A percentile compares a stretch with the other conserved stretches of the same genome.
Conservation (phyloP, 2,329 filamentous ascomycete species). For the Sporothrix phasma region DNA sequence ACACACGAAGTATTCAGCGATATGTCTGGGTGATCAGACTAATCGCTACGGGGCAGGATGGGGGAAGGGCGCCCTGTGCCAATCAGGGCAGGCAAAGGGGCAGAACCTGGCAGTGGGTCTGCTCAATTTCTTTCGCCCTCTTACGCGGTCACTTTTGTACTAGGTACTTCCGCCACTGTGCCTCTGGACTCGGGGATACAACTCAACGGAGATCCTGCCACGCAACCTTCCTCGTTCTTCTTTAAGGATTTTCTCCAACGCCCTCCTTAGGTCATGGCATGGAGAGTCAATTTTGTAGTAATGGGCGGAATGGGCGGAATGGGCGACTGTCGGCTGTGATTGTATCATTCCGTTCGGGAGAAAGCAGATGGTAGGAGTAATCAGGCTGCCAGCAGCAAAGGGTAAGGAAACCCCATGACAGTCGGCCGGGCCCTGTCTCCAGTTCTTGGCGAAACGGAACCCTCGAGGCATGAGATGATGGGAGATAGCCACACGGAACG, state of each 20-base stretch:
- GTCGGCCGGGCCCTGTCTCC: not conserved
- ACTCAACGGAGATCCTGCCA: not conserved
- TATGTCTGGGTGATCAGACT: not conserved
- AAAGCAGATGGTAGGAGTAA: not conserved
- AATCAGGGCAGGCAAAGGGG: constrained; percentile 9
- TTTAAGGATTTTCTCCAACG: not conserved
- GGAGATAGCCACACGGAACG: not conserved
- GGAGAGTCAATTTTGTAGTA: no score
- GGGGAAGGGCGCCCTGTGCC: not conserved
- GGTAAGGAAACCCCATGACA: not conserved
- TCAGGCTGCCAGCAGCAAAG: not conserved
- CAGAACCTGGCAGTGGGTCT: constrained; percentile 8
- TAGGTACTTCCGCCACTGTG: not conserved
- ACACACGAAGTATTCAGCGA: not conserved
- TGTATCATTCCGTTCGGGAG: not conserved
- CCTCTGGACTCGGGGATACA: not conserved
- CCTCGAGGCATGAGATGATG: not conserved
- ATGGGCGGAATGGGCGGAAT: not conserved
- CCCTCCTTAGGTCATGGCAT: not conserved
- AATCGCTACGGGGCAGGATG: not conserved
- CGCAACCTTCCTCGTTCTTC: not conserved
- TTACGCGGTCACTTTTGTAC: constrained; percentile 10
- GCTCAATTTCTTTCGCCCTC: constrained; percentile 4
- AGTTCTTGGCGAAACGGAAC: not conserved
- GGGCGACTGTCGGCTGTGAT: not conserved